phyloP scores from a whole-genome alignment of 1,284 basidiomycete species.

The Malassezia psittaci region DNA sequence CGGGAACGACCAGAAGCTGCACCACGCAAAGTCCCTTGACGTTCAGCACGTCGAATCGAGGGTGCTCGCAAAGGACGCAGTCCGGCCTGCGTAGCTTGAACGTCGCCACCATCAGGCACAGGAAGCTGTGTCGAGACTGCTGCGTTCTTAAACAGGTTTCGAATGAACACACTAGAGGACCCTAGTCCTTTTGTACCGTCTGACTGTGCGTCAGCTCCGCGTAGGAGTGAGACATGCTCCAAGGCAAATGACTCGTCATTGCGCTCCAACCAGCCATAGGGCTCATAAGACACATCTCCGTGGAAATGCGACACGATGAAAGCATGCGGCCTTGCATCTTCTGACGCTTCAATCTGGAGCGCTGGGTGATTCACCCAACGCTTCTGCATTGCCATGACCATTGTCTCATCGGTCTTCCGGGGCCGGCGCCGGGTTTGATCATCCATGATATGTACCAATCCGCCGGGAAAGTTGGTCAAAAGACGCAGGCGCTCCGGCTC shows the following conservation, averaged over 20 bases:
- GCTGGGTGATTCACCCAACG: constrained; percentile 85
- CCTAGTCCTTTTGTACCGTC: constrained; percentile 26
- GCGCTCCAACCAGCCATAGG: constrained; percentile 75
- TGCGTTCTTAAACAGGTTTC: constrained; percentile 80
- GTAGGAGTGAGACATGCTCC: constrained; percentile 79
- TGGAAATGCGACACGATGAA: constrained; percentile 89
- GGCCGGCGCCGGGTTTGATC: constrained; percentile 76
- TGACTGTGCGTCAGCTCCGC: constrained; percentile 53
- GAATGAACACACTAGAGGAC: constrained; percentile 62
- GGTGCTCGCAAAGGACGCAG: constrained; percentile 86
- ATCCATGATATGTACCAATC: constrained; percentile 92
- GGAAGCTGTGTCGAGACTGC: constrained; percentile 76
- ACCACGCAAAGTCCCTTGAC: constrained; percentile 29
- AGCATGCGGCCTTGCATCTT: constrained; percentile 63
- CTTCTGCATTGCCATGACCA: constrained; percentile 88
- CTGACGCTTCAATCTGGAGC: constrained; percentile 53
- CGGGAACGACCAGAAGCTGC: constrained; percentile 51
- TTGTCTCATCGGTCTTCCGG: constrained; percentile 83
- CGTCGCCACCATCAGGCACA: not conserved
- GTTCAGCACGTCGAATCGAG: constrained; percentile 51
- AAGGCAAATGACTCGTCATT: constrained; percentile 83
- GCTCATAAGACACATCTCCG: constrained; percentile 79
- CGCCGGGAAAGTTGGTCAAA: constrained; percentile 75
- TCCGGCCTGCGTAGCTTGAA: constrained; percentile 82
- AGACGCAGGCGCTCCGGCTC: constrained; percentile 79